Conservation (phyloP, 345 rosid genomes). For the Gossypium australe region DNA sequence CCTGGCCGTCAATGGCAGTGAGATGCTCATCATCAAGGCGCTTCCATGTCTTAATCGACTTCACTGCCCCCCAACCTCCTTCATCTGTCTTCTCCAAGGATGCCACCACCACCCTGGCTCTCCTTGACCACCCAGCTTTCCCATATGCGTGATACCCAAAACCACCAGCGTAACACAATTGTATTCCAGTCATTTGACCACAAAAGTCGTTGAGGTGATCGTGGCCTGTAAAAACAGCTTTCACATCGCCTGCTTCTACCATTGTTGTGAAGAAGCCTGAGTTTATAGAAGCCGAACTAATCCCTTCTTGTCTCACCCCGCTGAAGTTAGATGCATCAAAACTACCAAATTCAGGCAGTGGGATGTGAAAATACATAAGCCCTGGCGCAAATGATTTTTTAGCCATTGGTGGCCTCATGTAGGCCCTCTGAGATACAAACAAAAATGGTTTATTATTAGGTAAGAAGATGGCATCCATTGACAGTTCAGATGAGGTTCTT, state of each 20-base stretch:
- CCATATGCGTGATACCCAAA: conserved; percentile 94
- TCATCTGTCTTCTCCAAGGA: conserved; percentile 51
- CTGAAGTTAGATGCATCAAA: conserved; percentile 56
- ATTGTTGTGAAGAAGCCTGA: conserved; percentile 77
- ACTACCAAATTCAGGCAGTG: conserved; percentile 64
- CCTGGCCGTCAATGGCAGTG: conserved; percentile 53
- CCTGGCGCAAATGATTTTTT: conserved; percentile 71
- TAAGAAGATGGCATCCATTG: neutral
- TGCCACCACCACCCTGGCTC: conserved; percentile 71
- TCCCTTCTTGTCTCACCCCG: conserved; percentile 67
- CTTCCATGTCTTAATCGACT: conserved; percentile 84
- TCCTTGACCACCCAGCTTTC: conserved; percentile 81
- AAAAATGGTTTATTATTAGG: neutral
- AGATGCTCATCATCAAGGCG: conserved; percentile 69
- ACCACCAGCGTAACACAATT: conserved; percentile 90
- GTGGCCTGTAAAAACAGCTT: conserved; percentile 81
- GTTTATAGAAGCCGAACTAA: conserved; percentile 66
- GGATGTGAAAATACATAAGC: conserved; percentile 84
- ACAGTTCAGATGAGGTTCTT: neutral
- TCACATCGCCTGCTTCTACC: conserved; percentile 75
- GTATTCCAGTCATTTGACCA: conserved; percentile 49
- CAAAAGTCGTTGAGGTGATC: conserved; percentile 91
- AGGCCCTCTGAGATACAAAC: conserved; percentile 40
- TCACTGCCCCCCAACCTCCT: conserved; percentile 66
- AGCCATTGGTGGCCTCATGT: conserved; percentile 47